Base-by-base conservation (phyloP, 1,139 yeast species). In the Yamadazyma diospyri region DNA sequence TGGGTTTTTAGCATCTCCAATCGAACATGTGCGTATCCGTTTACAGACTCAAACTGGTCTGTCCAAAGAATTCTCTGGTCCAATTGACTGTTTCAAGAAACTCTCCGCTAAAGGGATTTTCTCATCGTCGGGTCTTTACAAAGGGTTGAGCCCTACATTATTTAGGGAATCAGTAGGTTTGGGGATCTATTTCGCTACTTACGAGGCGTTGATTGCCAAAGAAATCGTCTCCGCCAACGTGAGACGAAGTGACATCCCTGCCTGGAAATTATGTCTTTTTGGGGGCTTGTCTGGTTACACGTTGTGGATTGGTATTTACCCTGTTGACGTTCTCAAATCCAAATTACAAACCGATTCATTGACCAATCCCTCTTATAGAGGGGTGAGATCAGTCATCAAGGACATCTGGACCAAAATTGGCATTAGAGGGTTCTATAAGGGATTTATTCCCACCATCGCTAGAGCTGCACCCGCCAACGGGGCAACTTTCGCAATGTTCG, bases 391-490 rank as follows among this genome's bases (percentile, higher is more conserved):
- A 38, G 94, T 86, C 18, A 60, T 75, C 15, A 69, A 54, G 39
- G 69, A 70, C 41, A 69, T 86, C 14, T 70, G 63, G 55, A 57
- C 54, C 29, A 68, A 67, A 6, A 66, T 69, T 34, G 97, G 97
- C 21, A 44, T 78, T 33, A 68, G 68, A 46, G 95, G 95, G 0
- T 85, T 89, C 52, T 81, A 85, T 60, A 79, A 82, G 58, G 97
- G 97, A 1, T 87, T 88, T 53, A 59, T 80, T 15, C 96, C 97
- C 31, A 88, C 97, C 1, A 78, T 89, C 42, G 66, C 89, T 47
- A 81, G 97, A 60, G 97, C 97, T 34, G 95, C 95, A 2, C 97
- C 97, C 3, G 97, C 94, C 12, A 89, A 89, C 53, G 97, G 96
- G 33, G 95, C 95, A 19, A 89, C 97, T 1, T 89, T 89, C 62